Evolutionary conservation across 257 asterid species (phyloP).

Genomic region (Fraxinus cuspidata): DNA sequence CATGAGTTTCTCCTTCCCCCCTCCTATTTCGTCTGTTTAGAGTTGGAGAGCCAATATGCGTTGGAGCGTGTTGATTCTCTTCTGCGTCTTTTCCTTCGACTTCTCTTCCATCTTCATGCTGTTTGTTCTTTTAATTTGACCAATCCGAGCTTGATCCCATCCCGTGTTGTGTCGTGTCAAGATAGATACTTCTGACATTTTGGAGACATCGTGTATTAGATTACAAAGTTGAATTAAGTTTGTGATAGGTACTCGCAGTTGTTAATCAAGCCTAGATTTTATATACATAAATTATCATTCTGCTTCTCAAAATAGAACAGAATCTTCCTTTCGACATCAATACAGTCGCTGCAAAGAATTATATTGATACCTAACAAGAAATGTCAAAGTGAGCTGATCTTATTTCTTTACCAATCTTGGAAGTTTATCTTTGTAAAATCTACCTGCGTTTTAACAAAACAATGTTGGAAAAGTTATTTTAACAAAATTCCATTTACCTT

Average conservation of each 20-base stretch:
- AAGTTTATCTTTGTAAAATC: background rate
- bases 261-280: background rate
- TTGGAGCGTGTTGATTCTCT: background rate
- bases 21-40: too few relatives aligned
- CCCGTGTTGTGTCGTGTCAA: background rate
- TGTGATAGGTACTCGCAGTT: background rate
- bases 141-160: background rate
- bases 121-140: too few relatives aligned
- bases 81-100: too few relatives aligned
- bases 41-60: background rate
- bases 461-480: constrained; percentile 6
- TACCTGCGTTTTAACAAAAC: background rate
- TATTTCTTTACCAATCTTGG: background rate
- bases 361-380: background rate
- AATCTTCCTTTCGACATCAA: background rate
- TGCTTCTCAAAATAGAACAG: background rate
- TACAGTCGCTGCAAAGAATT: background rate
- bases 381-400: background rate
- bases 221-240: background rate
- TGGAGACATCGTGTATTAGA: background rate
- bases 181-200: background rate
- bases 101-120: too few relatives aligned
- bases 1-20: background rate
- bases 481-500: background rate
- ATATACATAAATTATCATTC: background rate